Conservation (phyloP, 176 grass and related monocot species). For the Triticum dicoccoides region DNA sequence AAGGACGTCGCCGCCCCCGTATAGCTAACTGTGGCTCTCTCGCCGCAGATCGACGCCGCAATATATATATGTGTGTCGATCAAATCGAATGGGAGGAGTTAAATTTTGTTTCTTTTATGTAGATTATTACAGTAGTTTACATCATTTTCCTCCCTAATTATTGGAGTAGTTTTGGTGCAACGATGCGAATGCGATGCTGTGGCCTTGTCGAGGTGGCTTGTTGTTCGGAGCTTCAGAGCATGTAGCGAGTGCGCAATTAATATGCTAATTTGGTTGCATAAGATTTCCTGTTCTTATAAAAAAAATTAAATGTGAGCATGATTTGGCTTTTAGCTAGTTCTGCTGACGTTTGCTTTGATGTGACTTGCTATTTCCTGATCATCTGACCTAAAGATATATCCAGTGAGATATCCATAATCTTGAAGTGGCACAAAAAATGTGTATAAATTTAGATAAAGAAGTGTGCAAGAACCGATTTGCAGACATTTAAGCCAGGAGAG, state of each 20-base stretch:
- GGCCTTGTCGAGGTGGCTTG: neutral
- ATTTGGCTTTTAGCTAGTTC: neutral
- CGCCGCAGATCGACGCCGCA: neutral
- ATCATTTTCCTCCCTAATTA: neutral
- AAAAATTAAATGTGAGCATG: neutral
- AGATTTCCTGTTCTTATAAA: neutral
- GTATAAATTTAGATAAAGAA: neutral
- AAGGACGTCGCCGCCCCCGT: neutral
- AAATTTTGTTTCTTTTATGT: constrained; percentile 15
- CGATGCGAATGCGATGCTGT: neutral
- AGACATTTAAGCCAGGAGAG: neutral
- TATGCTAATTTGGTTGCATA: constrained; percentile 3
- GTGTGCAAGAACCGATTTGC: neutral
- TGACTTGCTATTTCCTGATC: too few species aligned
- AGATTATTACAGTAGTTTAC: neutral
- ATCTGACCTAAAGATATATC: neutral
- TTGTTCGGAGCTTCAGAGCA: neutral
- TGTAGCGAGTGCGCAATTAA: neutral
- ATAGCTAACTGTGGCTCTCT: neutral
- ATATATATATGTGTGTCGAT: neutral
- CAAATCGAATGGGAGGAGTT: neutral
- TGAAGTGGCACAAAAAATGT: neutral
- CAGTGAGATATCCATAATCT: neutral
- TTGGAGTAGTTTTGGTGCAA: neutral
- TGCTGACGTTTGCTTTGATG: too few species aligned